These are phyloP conservation scores for Arthrobotrys musiformis DNA, from an alignment of 2,329 filamentous ascomycete species.

Conservation along the genomic window DNA sequence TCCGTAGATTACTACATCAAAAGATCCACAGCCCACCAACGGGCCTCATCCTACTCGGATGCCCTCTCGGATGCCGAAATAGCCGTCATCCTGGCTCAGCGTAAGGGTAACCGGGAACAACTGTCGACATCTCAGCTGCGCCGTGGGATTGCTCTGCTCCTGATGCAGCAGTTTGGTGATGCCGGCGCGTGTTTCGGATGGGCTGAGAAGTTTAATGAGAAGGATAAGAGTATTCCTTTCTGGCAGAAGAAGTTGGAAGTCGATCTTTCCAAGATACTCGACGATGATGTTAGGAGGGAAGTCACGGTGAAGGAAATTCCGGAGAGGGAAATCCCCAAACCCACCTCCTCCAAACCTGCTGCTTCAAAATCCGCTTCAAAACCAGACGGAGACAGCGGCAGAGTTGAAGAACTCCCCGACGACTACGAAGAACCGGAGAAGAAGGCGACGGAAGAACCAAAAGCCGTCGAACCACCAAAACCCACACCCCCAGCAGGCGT, in stretches of 20 bases:
- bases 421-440: conserved; percentile 50
- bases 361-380: conserved; percentile 56
- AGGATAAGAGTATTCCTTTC: conserved; percentile 64
- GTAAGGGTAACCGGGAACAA: conserved; percentile 72
- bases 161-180: conserved; percentile 70
- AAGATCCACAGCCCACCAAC: conserved; percentile 72
- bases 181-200: conserved; percentile 68
- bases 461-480: conserved; percentile 52
- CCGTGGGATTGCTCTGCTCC: conserved; percentile 70
- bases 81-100: conserved; percentile 65
- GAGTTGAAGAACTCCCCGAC: conserved; percentile 39
- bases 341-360: conserved; percentile 61
- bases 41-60: conserved; percentile 62
- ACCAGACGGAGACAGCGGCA: conserved; percentile 47
- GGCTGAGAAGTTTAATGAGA: conserved; percentile 67
- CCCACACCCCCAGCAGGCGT: conserved; percentile 49
- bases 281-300: conserved; percentile 58
- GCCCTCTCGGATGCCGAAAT: conserved; percentile 68
- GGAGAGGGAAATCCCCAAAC: conserved; percentile 61
- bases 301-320: conserved; percentile 58
- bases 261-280: conserved; percentile 57
- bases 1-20: conserved; percentile 74
- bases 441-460: conserved; percentile 17
- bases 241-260: conserved; percentile 59
- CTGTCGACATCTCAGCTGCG: conserved; percentile 73